Base-by-base conservation (phyloP, 2,329 filamentous ascomycete species). In the Arthrobotrys iridis region DNA sequence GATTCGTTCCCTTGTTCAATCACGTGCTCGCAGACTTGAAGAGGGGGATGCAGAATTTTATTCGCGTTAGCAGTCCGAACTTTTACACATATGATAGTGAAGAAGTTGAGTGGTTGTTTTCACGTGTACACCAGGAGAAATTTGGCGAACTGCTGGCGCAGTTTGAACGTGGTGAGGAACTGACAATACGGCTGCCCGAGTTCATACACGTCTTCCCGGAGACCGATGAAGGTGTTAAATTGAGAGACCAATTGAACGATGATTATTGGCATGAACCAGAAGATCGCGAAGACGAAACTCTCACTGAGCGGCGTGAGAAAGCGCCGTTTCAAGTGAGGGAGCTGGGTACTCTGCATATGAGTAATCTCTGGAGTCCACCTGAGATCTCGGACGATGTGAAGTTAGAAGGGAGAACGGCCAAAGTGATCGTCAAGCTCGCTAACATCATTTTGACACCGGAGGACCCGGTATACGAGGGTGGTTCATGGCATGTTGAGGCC, bases 341-440 rank as follows among this genome's bases (percentile, higher is more conserved):
- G 0, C 37, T 68, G 20, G 71, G 71, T 2, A 28, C 11, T 1
- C 8, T 71, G 2, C 2, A 24, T 0, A 7, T 2, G 11, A 13
- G 15, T n/a, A n/a, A 7, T 2, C 22, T 40, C 26, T 71, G 66
- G 66, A 35, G 3, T 0, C 35, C 45, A n/a, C 66, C 66, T 1
- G 15, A 37, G 1, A 30, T 71, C 28, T 18, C 26, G 3, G 37
- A 46, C 2, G 10, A 30, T 0, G 13, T 41, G 11, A 71, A 64
- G 20, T 48, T 71, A n/a, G 28, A 73, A 6, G 78, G 83, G 0
- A 79, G 80, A 4, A 85, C 85, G 1, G 78, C 90, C 2, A 89
- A 91, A 77, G 81, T 91, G 26, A 88, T 91, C 55, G 85, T 90
- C 37, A 90, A 90, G 78, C 82, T 91, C 77, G 84, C 87, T 0